phyloP scores from a whole-genome alignment of 495 filamentous ascomycete genomes.

The Penicillium canariense region DNA sequence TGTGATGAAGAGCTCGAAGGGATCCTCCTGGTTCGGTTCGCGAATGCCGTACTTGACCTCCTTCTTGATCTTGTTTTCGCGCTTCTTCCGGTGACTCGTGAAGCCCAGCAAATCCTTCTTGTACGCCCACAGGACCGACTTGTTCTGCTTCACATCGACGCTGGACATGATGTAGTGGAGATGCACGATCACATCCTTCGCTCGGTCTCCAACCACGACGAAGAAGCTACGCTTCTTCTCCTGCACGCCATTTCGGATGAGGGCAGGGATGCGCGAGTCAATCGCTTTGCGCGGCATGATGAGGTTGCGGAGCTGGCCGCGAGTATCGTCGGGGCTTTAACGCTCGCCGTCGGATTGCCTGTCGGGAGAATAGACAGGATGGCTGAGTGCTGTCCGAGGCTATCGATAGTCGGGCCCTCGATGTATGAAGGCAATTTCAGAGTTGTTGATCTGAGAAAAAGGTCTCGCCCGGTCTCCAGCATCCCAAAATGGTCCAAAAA shows the following conservation, averaged over 20 bases:
- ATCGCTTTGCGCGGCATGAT: conserved; percentile 58
- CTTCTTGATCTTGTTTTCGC: conserved; percentile 95
- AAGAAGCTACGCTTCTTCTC: conserved; percentile 98
- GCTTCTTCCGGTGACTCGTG: conserved; percentile 94
- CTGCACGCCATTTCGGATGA: conserved; percentile 93
- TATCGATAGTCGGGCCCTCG: neutral
- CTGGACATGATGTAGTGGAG: conserved; percentile 91
- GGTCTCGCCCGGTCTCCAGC: conserved; percentile 7
- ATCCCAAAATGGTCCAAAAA: conserved; percentile 12
- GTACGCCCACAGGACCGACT: conserved; percentile 98
- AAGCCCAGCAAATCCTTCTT: conserved; percentile 96
- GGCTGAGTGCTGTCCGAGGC: neutral
- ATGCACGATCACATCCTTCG: conserved; percentile 96
- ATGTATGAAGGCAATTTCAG: neutral
- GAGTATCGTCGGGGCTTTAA: conserved; percentile 9
- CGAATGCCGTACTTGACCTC: conserved; percentile 94
- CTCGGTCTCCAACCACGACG: conserved; percentile 89
- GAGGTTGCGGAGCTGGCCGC: conserved; percentile 24
- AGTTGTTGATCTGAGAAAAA: conserved; percentile 7
- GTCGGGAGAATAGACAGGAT: neutral
- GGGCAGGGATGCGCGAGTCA: conserved; percentile 91
- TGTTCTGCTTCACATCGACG: conserved; percentile 90
- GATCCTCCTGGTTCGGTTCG: conserved; percentile 92
- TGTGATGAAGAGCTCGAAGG: conserved; percentile 97
- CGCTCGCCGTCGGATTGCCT: neutral